Percentiles rank a stretch among this genome's conserved stretches.
These are phyloP conservation scores for Fusarium nodosum DNA, from an alignment of 2,329 filamentous ascomycete species.

Conservation along the genomic window DNA sequence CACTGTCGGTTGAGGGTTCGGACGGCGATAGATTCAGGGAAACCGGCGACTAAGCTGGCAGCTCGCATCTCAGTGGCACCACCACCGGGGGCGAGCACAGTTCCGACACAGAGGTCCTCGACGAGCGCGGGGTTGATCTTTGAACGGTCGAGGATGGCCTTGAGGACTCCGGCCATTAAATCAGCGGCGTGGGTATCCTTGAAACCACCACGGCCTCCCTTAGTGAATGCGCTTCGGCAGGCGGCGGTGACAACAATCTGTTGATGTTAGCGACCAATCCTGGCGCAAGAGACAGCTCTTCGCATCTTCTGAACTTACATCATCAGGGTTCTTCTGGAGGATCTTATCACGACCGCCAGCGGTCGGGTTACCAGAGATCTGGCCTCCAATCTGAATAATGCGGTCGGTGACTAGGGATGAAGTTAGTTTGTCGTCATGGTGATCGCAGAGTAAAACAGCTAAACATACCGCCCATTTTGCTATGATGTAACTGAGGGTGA, in stretches of 20 bases:
- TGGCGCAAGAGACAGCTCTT: not conserved
- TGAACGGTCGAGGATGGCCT: constrained; percentile 84
- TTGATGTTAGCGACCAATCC: constrained; percentile 4
- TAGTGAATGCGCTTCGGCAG: constrained; percentile 92
- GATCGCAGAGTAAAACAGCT: not conserved
- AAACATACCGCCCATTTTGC: constrained; percentile 57
- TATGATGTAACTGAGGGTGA: constrained; percentile 15
- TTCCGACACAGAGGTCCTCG: constrained; percentile 92
- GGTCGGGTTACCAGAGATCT: constrained; percentile 72
- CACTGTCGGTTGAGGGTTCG: constrained; percentile 94
- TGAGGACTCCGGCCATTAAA: constrained; percentile 86
- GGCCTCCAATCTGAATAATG: constrained; percentile 72
- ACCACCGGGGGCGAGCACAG: constrained; percentile 90
- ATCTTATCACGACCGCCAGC: constrained; percentile 67
- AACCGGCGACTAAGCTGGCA: constrained; percentile 89
- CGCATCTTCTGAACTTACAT: constrained; percentile 61
- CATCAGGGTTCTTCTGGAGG: constrained; percentile 75
- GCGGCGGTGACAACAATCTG: constrained; percentile 91
- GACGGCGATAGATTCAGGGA: constrained; percentile 87
- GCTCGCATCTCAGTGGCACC: constrained; percentile 98
- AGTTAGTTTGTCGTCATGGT: constrained; percentile 22
- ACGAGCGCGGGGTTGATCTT: constrained; percentile 89
- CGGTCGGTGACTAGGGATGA: constrained; percentile 66
- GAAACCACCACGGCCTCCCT: constrained; percentile 92
- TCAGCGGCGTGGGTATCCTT: constrained; percentile 94